Conservation (phyloP, 805 yeast species). For the Metschnikowia gelsemii region DNA sequence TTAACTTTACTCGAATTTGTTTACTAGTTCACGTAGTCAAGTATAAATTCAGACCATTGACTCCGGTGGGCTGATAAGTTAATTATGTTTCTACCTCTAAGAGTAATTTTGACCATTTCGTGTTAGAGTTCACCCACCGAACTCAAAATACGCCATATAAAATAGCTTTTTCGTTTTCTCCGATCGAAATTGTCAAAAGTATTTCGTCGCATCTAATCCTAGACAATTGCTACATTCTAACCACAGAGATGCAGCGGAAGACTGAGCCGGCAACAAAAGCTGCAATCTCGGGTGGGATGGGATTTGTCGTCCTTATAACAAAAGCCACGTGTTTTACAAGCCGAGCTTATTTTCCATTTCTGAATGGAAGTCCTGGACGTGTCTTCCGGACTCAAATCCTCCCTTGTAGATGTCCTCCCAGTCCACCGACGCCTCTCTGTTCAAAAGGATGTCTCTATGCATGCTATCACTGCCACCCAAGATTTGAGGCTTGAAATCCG, state of each 20-base stretch:
- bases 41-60: too few relatives aligned
- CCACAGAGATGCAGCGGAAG: too few relatives aligned
- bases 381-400: constrained; percentile 43
- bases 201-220: too few relatives aligned
- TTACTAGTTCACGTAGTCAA: too few relatives aligned
- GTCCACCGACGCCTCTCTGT: constrained; percentile 74
- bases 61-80: neutral
- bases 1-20: too few relatives aligned
- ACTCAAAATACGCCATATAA: too few relatives aligned
- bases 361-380: constrained; percentile 59
- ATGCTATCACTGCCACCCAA: constrained; percentile 59
- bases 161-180: too few relatives aligned
- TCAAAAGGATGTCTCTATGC: constrained; percentile 75
- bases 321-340: constrained; percentile 28
- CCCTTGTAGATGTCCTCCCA: constrained; percentile 91
- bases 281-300: neutral
- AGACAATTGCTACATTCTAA: too few relatives aligned
- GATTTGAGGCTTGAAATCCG: constrained; percentile 65
- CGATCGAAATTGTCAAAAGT: too few relatives aligned
- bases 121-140: too few relatives aligned
- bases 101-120: too few relatives aligned
- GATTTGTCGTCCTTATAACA: neutral
- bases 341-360: constrained; percentile 70
- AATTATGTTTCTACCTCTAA: neutral
- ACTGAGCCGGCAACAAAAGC: too few relatives aligned